phyloP scores from a whole-genome alignment of 2,329 filamentous ascomycete species.

The Ilyonectria robusta region DNA sequence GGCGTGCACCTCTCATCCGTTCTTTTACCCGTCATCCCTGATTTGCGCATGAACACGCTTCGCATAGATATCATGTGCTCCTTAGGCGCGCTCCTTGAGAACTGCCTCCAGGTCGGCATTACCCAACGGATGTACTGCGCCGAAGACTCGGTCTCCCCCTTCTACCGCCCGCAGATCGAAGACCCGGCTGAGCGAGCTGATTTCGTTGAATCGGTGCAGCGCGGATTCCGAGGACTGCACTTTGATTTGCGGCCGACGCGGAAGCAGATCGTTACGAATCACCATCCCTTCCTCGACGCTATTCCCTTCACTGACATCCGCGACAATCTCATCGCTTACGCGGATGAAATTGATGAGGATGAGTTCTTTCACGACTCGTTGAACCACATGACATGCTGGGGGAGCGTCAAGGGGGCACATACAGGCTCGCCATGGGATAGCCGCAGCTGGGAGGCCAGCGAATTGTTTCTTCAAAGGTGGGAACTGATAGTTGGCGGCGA shows the following conservation, averaged over 20 bases:
- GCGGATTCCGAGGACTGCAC: constrained; percentile 41
- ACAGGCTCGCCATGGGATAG: constrained; percentile 49
- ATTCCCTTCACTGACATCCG: constrained; percentile 47
- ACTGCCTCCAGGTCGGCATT: constrained; percentile 47
- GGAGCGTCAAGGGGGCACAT: constrained; percentile 41
- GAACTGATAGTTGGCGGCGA: constrained; percentile 47
- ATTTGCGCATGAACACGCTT: constrained; percentile 44
- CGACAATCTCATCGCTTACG: constrained; percentile 45
- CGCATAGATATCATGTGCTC: constrained; percentile 47
- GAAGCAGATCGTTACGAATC: constrained; percentile 42
- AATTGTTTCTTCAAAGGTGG: constrained; percentile 49
- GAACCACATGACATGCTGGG: constrained; percentile 50
- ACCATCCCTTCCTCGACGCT: constrained; percentile 48
- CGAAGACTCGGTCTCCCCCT: constrained; percentile 44
- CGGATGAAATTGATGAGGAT: constrained; percentile 44
- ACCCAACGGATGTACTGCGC: constrained; percentile 44
- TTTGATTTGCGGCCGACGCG: constrained; percentile 46
- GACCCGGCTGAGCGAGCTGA: constrained; percentile 28
- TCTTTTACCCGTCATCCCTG: constrained; percentile 44
- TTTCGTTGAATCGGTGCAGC: constrained; percentile 39
- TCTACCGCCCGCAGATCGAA: constrained; percentile 38
- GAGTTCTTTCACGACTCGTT: constrained; percentile 49
- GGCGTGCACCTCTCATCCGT: constrained; percentile 36
- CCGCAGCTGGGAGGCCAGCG: constrained; percentile 49
- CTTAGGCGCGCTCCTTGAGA: constrained; percentile 43